These are phyloP conservation scores for Mimosa bimucronata DNA, from an alignment of 306 rosid genomes.

Conservation along the genomic window DNA sequence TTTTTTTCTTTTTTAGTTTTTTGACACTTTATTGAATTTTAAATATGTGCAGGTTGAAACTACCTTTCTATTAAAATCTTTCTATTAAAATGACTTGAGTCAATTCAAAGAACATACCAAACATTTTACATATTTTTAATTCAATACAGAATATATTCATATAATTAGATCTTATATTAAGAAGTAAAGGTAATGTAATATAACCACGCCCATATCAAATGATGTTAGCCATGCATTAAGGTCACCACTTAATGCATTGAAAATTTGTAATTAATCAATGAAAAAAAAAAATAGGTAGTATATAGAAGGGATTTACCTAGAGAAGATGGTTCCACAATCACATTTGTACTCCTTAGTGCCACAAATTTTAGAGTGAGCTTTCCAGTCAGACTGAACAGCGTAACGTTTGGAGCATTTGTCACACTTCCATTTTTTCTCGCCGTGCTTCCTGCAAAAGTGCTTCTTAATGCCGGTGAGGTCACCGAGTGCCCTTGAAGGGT, in stretches of 20 bases:
- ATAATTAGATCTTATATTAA: no score
- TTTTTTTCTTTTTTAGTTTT: no score
- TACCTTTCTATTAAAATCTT: no score
- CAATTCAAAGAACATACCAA: no score
- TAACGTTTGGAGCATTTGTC: slow-evolving; percentile 87
- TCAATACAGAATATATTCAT: no score
- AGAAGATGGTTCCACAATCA: slow-evolving; percentile 89
- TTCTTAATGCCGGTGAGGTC: slow-evolving; percentile 94
- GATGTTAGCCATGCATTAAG: slow-evolving; percentile 1
- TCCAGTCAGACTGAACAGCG: slow-evolving; percentile 95
- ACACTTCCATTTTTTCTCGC: slow-evolving; percentile 95
- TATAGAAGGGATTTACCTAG: slow-evolving; percentile 52
- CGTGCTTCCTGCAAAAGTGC: slow-evolving; percentile 88
- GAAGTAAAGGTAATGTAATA: background rate
- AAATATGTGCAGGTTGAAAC: no score
- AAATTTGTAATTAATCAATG: background rate
- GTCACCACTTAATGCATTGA: background rate
- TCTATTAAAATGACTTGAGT: no score
- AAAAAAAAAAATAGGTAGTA: background rate
- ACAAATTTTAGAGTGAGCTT: slow-evolving; percentile 92
- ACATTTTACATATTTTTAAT: no score
- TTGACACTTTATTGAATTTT: no score
- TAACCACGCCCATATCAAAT: slow-evolving; percentile 5
- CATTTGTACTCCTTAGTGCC: slow-evolving; percentile 89
- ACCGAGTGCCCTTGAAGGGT: slow-evolving; percentile 85